A percentile compares a stretch with the other conserved stretches of the same genome.
Conservation (phyloP, 345 rosid genomes). For the Corymbia maculata region DNA sequence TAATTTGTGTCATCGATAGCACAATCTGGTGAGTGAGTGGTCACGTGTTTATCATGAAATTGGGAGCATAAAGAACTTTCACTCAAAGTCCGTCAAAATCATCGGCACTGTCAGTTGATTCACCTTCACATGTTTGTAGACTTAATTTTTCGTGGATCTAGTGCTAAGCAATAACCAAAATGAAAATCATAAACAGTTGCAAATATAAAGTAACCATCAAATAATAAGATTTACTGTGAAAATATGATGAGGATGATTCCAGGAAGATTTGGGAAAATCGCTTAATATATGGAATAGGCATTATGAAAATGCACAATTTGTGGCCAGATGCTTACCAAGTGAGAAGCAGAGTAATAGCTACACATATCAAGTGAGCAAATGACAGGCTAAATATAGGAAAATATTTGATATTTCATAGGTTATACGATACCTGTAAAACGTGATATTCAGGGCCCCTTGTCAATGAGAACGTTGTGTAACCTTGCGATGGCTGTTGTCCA, state of each 20-base stretch:
- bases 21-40: background rate
- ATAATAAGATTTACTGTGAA: too few species aligned
- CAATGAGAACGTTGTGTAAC: slow-evolving; percentile 23
- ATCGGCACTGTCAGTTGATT: slow-evolving; percentile 22
- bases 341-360: too few species aligned
- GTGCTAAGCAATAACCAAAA: background rate
- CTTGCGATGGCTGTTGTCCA: slow-evolving; percentile 12
- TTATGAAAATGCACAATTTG: background rate
- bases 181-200: too few species aligned
- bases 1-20: background rate
- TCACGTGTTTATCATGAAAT: slow-evolving; percentile 5
- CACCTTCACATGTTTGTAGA: slow-evolving; percentile 69
- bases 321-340: too few species aligned
- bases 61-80: slow-evolving; percentile 60
- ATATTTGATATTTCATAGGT: background rate
- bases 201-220: too few species aligned
- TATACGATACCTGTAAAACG: slow-evolving; percentile 13
- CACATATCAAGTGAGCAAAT: background rate
- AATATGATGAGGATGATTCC: too few species aligned
- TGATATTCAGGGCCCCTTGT: slow-evolving; percentile 36
- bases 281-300: background rate
- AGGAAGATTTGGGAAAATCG: too few species aligned
- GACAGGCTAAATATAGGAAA: background rate
- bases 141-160: slow-evolving; percentile 67
- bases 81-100: slow-evolving; percentile 56